Percentiles rank a stretch among this genome's conserved stretches.
phyloP scores from a whole-genome alignment of 1,284 basidiomycete genomes.

The Ganoderma resinaceum region DNA sequence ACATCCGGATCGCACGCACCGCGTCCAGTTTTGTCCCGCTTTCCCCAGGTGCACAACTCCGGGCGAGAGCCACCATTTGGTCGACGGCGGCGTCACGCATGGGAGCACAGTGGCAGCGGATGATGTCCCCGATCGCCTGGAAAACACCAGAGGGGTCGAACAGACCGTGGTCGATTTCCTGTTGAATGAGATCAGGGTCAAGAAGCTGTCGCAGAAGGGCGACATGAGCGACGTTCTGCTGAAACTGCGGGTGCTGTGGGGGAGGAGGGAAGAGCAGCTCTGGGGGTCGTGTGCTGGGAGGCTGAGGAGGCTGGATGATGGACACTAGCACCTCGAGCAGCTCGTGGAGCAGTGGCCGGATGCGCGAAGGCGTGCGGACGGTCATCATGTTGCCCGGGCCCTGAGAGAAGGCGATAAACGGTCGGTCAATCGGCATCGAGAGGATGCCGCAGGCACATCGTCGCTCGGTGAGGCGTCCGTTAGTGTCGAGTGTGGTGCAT shows the following conservation, averaged over 20 bases:
- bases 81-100: slow-evolving; percentile 90
- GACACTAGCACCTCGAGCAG: slow-evolving; percentile 85
- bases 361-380: slow-evolving; percentile 76
- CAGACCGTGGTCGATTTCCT: slow-evolving; percentile 80
- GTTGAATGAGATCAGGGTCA: slow-evolving; percentile 78
- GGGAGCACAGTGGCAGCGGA: slow-evolving; percentile 93
- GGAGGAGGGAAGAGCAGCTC: slow-evolving; percentile 23
- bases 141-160: slow-evolving; percentile 88
- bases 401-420: slow-evolving; percentile 54
- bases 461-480: slow-evolving; percentile 59
- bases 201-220: slow-evolving; percentile 66
- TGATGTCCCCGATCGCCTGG: slow-evolving; percentile 77
- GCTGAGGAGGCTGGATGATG: slow-evolving; percentile 72
- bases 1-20: slow-evolving; percentile 80
- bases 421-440: slow-evolving; percentile 38
- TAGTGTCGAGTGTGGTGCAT: slow-evolving; percentile 78
- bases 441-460: slow-evolving; percentile 38
- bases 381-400: slow-evolving; percentile 53
- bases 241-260: slow-evolving; percentile 36
- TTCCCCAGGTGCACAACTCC: slow-evolving; percentile 59
- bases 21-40: slow-evolving; percentile 66
- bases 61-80: slow-evolving; percentile 79
- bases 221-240: slow-evolving; percentile 54
- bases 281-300: slow-evolving; percentile 34
- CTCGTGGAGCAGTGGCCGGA: slow-evolving; percentile 77